phyloP scores from a whole-genome alignment of 305 asterid species.

The Salvia sclarea region DNA sequence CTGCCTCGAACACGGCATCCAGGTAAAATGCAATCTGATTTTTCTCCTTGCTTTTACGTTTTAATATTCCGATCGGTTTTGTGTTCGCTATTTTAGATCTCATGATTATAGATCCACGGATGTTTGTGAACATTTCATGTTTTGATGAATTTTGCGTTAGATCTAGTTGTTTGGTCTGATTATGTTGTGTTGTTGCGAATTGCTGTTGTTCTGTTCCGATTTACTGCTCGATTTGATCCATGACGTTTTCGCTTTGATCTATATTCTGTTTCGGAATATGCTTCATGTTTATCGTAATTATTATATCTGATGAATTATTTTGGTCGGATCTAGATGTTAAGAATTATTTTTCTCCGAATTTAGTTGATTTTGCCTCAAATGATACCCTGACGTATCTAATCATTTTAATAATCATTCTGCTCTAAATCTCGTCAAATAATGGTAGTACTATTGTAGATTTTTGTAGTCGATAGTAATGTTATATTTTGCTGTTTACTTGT shows the following conservation, averaged over 20 bases:
- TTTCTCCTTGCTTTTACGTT: neutral
- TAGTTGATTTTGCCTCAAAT: neutral
- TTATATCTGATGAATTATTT: neutral
- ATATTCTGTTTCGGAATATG: neutral
- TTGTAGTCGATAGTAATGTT: neutral
- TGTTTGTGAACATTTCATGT: neutral
- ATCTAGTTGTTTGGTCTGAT: neutral
- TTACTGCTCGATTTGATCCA: neutral
- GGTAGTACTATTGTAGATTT: neutral
- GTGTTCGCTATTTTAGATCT: neutral
- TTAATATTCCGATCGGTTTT: neutral
- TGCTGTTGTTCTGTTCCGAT: neutral
- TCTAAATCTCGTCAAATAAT: neutral
- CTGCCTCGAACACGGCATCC: conserved; percentile 88
- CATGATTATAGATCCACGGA: neutral
- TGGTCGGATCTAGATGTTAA: neutral
- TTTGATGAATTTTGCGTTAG: neutral
- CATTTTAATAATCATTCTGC: neutral
- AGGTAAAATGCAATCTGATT: conserved; percentile 41
- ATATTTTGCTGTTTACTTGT: neutral
- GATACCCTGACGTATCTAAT: neutral
- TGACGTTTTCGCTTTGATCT: neutral
- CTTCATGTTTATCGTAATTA: neutral
- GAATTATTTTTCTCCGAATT: too few species aligned
- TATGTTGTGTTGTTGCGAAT: neutral